Conservation (phyloP, 768 basidiomycete species). For the Kwoniella heveanensis region DNA sequence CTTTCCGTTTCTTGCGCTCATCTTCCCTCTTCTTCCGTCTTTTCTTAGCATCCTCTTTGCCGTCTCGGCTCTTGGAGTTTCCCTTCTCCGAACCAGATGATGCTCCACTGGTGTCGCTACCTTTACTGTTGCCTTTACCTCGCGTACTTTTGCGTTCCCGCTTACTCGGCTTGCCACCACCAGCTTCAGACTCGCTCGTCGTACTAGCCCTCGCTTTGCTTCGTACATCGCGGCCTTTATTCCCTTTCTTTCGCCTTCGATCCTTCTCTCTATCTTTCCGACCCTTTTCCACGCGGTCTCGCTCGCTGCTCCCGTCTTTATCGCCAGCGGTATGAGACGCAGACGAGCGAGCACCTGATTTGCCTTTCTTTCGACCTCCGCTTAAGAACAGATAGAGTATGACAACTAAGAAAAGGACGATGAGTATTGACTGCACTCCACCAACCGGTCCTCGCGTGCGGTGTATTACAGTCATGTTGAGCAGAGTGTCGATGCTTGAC, state of each 20-base stretch:
- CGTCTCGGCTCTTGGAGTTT: background rate
- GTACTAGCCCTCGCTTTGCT: background rate
- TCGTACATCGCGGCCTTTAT: background rate
- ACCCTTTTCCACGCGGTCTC: background rate
- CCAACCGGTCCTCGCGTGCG: background rate
- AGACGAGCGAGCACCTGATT: background rate
- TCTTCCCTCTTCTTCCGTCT: background rate
- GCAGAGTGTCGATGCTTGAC: no score
- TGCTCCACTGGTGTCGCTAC: background rate
- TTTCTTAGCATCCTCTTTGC: slow-evolving; percentile 4
- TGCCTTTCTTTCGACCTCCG: slow-evolving; percentile 6
- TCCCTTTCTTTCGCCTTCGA: background rate
- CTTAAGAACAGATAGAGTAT: slow-evolving; percentile 10
- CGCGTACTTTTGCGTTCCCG: background rate
- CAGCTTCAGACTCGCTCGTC: background rate
- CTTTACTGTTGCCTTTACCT: background rate
- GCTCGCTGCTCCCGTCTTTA: background rate
- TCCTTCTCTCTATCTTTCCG: slow-evolving; percentile 2
- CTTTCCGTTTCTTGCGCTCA: background rate
- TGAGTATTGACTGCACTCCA: slow-evolving; percentile 11
- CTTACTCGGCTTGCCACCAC: background rate
- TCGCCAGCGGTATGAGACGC: background rate
- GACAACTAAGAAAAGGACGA: slow-evolving; percentile 13
- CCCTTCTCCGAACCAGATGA: background rate
- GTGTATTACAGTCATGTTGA: slow-evolving; percentile 5